Evolutionary conservation across 2,329 filamentous ascomycete genomes (phyloP), one percentile per base, ranked within the genome.

Genomic region (Teratosphaeriaceae sp.): DNA sequence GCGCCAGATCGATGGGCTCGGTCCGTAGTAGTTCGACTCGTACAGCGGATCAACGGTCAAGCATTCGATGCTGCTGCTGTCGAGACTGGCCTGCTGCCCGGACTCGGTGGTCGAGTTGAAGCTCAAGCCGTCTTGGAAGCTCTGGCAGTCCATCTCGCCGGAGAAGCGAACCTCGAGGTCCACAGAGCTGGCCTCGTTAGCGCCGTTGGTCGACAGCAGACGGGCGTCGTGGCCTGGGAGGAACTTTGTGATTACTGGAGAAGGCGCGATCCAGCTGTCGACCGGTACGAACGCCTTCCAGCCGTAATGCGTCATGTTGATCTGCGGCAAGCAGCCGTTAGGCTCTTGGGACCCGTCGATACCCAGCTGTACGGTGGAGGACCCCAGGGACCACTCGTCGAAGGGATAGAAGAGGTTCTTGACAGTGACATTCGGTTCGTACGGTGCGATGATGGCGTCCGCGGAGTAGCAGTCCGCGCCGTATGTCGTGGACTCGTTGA

Each of bases 371-470:
- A 66, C 59, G 1, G 65, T 58, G 1, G 75, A 73, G 1, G 60
- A 56, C 37, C 67, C 65, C n/a, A 83, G 62, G 0, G 62, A 70
- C 44, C 73, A 64, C 47, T 77, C 70, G 19, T 79, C 76, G 51
- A 76, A 79, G 0, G 79, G 78, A 53, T 75, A 76, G 57, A 84
- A 80, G 11, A 84, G 56, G 52, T 81, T 82, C 55, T 75, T 77
- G 47, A 84, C 78, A 1, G 68, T 75, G 1, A 70, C 74, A 11
- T 70, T 73, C 2, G 61, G 57, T 12, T 67, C 63, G 44, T 78
- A 84, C 0, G 79, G 76, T 7, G 79, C 65, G 26, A 82, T 63
- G 27, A 82, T 67, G 2, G 74, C 75, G 3, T 61, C 60, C n/a
- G 20, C 19, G 19, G 63, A 62, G 27, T 69, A 62, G n/a, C 80